These are phyloP conservation scores for Nakazawaea peltata DNA, from an alignment of 805 yeast genomes.

Conservation along the genomic window DNA sequence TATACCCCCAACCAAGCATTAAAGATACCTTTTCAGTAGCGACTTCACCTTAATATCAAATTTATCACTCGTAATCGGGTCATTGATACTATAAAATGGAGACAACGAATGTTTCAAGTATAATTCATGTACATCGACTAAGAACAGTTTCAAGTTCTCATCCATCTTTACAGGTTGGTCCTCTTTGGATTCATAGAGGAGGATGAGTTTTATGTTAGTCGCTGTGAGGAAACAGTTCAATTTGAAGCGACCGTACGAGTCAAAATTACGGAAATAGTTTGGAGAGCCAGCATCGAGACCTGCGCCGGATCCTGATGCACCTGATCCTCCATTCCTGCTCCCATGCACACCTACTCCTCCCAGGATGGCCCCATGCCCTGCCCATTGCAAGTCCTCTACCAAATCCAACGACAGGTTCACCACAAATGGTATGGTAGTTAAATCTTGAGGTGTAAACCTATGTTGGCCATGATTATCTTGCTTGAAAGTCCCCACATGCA, in stretches of 20 bases:
- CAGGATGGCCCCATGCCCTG: conserved; percentile 43
- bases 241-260: conserved; percentile 73
- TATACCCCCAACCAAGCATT: too few relatives aligned
- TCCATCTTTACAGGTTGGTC: conserved; percentile 62
- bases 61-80: conserved; percentile 61
- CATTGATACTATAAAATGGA: conserved; percentile 78
- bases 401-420: conserved; percentile 84
- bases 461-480: conserved; percentile 59
- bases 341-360: too few relatives aligned
- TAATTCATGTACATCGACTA: conserved; percentile 77
- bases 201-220: conserved; percentile 74
- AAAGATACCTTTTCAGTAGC: conserved; percentile 72
- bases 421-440: conserved; percentile 80
- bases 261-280: conserved; percentile 72
- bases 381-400: conserved; percentile 89
- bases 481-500: conserved; percentile 73
- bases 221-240: conserved; percentile 86
- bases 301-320: too few relatives aligned
- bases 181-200: conserved; percentile 50
- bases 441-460: conserved; percentile 58
- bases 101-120: conserved; percentile 79
- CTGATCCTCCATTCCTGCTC: too few relatives aligned
- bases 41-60: conserved; percentile 71
- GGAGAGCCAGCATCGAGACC: too few relatives aligned
- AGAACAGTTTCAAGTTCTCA: conserved; percentile 73